Evolutionary conservation across 192 early-diverging fungal genomes (phyloP).

Genomic region (Coemansia reversa): DNA sequence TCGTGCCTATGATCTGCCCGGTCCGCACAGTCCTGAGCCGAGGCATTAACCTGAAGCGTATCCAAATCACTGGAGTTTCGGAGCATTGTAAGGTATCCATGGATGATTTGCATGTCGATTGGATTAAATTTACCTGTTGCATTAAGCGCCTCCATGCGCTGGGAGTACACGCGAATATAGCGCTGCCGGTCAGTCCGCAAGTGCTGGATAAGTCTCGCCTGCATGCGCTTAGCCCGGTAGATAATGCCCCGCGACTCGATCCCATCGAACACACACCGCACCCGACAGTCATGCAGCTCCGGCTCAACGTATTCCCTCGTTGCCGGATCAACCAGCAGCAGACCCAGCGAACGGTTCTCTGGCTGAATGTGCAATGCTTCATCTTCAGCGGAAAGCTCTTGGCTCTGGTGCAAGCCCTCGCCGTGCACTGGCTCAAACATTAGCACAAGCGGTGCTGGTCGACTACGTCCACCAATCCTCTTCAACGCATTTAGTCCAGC

Average conservation of each 20-base stretch:
- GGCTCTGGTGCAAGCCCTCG: no score
- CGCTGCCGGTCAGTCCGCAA: slow-evolving; percentile 8
- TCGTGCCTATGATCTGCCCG: background rate
- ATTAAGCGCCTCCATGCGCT: slow-evolving; percentile 17
- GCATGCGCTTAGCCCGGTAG: slow-evolving; percentile 29
- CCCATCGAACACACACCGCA: slow-evolving; percentile 31
- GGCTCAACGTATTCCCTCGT: slow-evolving; percentile 19
- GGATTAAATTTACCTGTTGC: slow-evolving; percentile 9
- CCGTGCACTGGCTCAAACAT: no score
- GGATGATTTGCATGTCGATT: slow-evolving; percentile 19
- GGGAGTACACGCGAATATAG: slow-evolving; percentile 19
- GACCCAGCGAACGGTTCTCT: no score
- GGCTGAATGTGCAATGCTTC: no score
- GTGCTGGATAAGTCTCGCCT: slow-evolving; percentile 14
- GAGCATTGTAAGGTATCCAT: slow-evolving; percentile 13
- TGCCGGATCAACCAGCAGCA: no score
- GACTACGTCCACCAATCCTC: no score
- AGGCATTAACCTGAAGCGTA: background rate
- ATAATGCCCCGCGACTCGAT: slow-evolving; percentile 25
- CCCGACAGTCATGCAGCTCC: slow-evolving; percentile 29
- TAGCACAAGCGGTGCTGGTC: no score
- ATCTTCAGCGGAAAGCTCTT: no score
- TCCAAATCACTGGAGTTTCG: background rate
- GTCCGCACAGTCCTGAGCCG: background rate
- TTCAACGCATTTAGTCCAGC: no score